phyloP scores from a whole-genome alignment of 2,329 filamentous ascomycete species.

The Diplocarpon rosae region DNA sequence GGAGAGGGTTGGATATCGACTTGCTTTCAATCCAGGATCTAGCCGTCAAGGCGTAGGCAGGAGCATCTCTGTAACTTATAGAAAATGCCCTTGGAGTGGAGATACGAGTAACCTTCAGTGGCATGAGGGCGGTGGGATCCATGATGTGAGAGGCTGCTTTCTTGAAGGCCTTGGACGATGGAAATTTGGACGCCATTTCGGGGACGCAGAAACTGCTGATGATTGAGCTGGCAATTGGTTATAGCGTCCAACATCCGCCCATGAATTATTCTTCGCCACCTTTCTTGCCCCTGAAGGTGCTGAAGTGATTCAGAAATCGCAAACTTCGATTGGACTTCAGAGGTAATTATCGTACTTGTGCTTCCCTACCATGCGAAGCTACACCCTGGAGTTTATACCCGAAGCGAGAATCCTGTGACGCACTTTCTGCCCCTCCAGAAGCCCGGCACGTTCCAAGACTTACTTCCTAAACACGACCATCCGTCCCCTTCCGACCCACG shows the following conservation, averaged over 20 bases:
- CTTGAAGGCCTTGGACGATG: not conserved
- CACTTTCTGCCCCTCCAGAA: slow-evolving; percentile 1
- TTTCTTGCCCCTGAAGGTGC: too few relatives aligned
- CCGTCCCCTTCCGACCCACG: too few relatives aligned
- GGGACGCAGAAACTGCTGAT: too few relatives aligned
- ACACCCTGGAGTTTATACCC: too few relatives aligned
- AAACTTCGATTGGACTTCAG: too few relatives aligned
- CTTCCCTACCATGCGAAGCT: too few relatives aligned
- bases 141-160: not conserved
- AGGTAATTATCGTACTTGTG: too few relatives aligned
- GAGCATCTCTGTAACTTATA: slow-evolving; percentile 1
- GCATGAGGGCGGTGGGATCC: not conserved
- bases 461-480: not conserved
- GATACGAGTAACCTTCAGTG: not conserved
- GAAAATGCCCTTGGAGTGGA: not conserved
- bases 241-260: too few relatives aligned
- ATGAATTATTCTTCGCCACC: too few relatives aligned
- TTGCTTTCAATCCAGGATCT: not conserved
- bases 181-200: not conserved
- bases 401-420: not conserved
- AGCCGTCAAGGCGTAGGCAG: not conserved
- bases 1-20: not conserved
- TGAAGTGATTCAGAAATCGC: too few relatives aligned
- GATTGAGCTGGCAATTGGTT: too few relatives aligned
- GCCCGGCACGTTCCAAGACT: too few relatives aligned